A percentile compares a stretch with the other conserved stretches of the same genome.
phyloP scores from a whole-genome alignment of 495 filamentous ascomycete species.

The Cudoniella acicularis region DNA sequence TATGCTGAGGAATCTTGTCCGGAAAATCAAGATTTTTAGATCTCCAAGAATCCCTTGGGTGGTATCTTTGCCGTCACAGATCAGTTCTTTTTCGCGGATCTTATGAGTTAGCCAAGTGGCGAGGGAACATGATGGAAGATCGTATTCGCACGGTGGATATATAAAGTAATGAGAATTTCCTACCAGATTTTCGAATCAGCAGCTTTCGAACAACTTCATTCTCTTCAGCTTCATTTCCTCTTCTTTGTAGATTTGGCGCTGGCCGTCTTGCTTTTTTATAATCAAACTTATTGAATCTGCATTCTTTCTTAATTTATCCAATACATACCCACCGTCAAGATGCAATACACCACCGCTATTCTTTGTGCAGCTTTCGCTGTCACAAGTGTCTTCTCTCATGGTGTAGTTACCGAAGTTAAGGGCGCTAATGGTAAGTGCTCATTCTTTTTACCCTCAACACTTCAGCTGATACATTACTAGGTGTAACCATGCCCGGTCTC shows the following conservation, averaged over 20 bases:
- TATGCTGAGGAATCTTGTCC: background rate
- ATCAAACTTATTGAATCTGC: background rate
- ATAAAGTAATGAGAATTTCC: background rate
- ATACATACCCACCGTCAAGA: constrained; percentile 9
- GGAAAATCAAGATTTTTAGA: background rate
- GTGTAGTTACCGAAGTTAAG: constrained; percentile 42
- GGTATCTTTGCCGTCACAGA: background rate
- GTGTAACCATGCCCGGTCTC: constrained; percentile 46
- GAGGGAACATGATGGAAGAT: background rate
- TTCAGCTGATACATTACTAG: background rate
- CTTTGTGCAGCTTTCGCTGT: constrained; percentile 20
- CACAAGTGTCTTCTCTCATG: constrained; percentile 33
- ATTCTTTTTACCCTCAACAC: background rate
- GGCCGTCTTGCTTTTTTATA: background rate
- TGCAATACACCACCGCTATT: constrained; percentile 19
- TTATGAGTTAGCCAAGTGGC: background rate
- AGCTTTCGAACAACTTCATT: background rate
- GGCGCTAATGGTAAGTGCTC: constrained; percentile 43
- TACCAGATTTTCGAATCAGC: background rate
- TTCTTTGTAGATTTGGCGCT: background rate
- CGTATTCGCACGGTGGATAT: background rate
- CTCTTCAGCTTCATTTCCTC: background rate
- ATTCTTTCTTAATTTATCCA: background rate
- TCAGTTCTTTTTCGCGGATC: background rate
- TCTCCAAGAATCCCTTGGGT: background rate